These are phyloP conservation scores for Tripterygium wilfordii DNA, from an alignment of 177 flowering plant species.

Conservation along the genomic window DNA sequence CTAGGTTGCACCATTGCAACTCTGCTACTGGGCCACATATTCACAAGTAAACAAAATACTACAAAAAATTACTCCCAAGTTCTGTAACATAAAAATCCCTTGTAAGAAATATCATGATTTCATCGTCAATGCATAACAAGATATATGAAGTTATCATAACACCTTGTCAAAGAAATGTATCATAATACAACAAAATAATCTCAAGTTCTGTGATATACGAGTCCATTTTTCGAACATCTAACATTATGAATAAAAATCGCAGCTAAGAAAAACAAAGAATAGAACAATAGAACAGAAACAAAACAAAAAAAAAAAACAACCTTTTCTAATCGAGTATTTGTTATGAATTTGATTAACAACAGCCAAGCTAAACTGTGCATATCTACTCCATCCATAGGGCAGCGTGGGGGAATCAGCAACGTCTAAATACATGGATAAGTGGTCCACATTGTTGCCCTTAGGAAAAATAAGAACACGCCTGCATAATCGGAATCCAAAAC, in stretches of 20 bases:
- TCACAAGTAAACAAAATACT: neutral
- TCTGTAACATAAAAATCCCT: too few relatives aligned
- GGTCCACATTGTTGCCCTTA: constrained; percentile 81
- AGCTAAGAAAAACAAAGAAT: neutral
- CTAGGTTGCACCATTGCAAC: too few relatives aligned
- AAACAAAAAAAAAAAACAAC: constrained; percentile 25
- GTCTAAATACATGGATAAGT: constrained; percentile 79
- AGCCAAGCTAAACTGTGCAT: constrained; percentile 77
- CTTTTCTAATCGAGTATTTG: constrained; percentile 63
- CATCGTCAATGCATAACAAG: too few relatives aligned
- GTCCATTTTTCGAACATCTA: too few relatives aligned
- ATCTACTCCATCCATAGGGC: constrained; percentile 91
- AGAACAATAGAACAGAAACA: neutral
- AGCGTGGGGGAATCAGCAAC: constrained; percentile 73
- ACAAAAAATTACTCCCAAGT: too few relatives aligned
- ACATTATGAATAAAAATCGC: too few relatives aligned
- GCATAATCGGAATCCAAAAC: constrained; percentile 6
- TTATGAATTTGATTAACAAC: constrained; percentile 57
- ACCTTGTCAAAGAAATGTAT: too few relatives aligned
- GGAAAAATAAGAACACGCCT: constrained; percentile 87
- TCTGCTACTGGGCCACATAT: too few relatives aligned
- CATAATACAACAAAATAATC: too few relatives aligned
- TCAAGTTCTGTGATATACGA: too few relatives aligned
- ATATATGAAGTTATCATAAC: neutral
- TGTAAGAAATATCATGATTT: too few relatives aligned